These are phyloP conservation scores for Aciculosporium take DNA, from an alignment of 2,329 filamentous ascomycete genomes.

Conservation along the genomic window DNA sequence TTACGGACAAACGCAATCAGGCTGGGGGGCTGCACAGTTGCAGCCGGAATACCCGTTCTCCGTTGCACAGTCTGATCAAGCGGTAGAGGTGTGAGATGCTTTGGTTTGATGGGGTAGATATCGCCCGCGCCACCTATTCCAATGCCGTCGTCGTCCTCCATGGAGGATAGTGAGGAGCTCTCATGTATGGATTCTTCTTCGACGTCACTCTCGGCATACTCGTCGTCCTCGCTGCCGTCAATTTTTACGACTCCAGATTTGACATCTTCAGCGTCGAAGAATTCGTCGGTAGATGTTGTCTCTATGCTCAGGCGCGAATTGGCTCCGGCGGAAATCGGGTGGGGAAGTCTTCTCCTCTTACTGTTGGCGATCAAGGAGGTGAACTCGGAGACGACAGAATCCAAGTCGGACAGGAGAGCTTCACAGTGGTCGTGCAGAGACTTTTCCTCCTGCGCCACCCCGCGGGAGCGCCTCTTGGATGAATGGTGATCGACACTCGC, in stretches of 20 bases:
- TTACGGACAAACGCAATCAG: conserved; percentile 90
- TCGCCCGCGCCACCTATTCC: conserved; percentile 44
- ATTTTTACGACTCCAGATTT: conserved; percentile 62
- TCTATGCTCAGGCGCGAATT: conserved; percentile 55
- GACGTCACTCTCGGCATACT: conserved; percentile 18
- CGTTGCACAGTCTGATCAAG: conserved; percentile 50
- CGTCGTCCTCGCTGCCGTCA: conserved; percentile 55
- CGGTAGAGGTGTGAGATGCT: conserved; percentile 64
- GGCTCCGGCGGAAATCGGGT: conserved; percentile 32
- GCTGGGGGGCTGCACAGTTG: conserved; percentile 71
- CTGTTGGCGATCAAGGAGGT: conserved; percentile 61
- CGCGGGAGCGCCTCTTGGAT: conserved; percentile 23
- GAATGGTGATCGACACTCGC: conserved; percentile 17
- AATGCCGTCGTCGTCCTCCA: conserved; percentile 42
- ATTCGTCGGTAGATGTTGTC: conserved; percentile 71
- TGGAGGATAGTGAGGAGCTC: conserved; percentile 44
- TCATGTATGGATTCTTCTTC: conserved; percentile 20
- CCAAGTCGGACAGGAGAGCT: conserved; percentile 70
- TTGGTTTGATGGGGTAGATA: conserved; percentile 64
- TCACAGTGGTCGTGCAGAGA: conserved; percentile 71
- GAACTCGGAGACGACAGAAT: conserved; percentile 72
- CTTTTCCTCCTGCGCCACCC: conserved; percentile 37
- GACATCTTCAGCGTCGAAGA: conserved; percentile 73
- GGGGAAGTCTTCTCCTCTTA: conserved; percentile 56
- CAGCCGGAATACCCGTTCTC: conserved; percentile 54